phyloP scores from a whole-genome alignment of 164 flowering plant genomes.

The Liriodendron chinense region DNA sequence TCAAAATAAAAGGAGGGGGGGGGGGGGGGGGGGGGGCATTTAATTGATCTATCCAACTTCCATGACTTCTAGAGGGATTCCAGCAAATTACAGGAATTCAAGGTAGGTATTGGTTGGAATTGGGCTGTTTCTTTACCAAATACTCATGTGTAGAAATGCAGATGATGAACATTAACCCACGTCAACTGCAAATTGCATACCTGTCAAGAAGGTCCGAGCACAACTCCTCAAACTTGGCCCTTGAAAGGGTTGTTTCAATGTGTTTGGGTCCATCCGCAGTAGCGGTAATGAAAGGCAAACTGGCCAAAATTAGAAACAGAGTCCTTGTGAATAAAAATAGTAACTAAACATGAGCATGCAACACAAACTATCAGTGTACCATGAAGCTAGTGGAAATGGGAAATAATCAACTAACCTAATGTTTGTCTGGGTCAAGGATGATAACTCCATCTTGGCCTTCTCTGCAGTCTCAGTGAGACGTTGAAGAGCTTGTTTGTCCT shows the following conservation, averaged over 20 bases:
- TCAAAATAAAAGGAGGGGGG: too few relatives aligned
- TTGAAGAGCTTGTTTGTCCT: constrained; percentile 68
- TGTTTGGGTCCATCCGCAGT: constrained; percentile 86
- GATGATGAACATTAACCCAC: too few relatives aligned
- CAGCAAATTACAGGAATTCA: background rate
- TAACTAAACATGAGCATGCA: background rate
- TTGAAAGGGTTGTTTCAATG: constrained; percentile 74
- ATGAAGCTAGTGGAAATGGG: background rate
- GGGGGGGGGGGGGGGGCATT: too few relatives aligned
- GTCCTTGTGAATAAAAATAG: too few relatives aligned
- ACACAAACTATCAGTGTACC: background rate
- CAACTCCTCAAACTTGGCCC: constrained; percentile 84
- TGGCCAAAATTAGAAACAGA: constrained; percentile 17
- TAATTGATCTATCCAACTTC: background rate
- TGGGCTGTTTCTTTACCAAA: too few relatives aligned
- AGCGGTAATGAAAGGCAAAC: constrained; percentile 83
- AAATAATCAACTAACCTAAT: constrained; percentile 30
- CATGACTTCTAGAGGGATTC: background rate
- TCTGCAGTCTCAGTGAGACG: constrained; percentile 51
- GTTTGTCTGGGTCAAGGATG: constrained; percentile 48
- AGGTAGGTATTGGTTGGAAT: too few relatives aligned
- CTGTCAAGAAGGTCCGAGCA: constrained; percentile 82
- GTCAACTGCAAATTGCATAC: constrained; percentile 27
- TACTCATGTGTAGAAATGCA: background rate
- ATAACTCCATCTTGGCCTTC: constrained; percentile 61